Base-by-base conservation (phyloP, 768 basidiomycete species). In the Pilatotrama ljubarskyi region DNA sequence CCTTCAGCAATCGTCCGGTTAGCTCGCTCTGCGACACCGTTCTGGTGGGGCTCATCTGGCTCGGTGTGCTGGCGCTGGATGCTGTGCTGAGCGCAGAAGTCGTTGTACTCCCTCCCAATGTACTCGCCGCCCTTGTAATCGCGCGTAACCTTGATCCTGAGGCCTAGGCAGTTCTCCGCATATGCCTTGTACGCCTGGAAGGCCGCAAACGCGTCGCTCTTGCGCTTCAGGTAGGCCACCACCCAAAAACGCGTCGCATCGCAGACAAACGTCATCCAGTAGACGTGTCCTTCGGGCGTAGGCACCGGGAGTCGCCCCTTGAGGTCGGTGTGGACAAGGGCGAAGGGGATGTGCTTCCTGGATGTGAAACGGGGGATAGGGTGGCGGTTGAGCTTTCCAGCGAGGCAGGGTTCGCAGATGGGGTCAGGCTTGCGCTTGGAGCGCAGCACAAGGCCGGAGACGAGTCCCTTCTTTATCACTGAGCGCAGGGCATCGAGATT, bases 41-140 rank as follows among this genome's bases (percentile, higher is more conserved):
- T 68, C 54, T 66, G 63, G 29, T 67, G 59, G 10, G 59, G 63
- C 25, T 52, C 54, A 24, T 57, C 57, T 22, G 43, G 51, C 35
- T 51, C 63, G 14, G 66, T 68, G 51, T 61, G 65, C 49, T 64
- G 58, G 10, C 61, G 38, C 25, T 43, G 29, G 51, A 62, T 64
- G 41, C 71, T 65, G 42, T 66, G 52, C 40, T 64, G 54, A 14
- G 47, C 47, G 29, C 59, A 62, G 58, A 62, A 68, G 10, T 36
- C 54, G 11, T 44, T 40, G 44, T 66, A 60, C 47, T 57, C 62
- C 17, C 62, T 66, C 46, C 55, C 55, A 53, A 70, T 69, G 44
- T 68, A 71, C 58, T 71, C 69, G 6, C 70, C 70, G 35, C 70
- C 71, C 59, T 68, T 69, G 40, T 72, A 66, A 49, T 71, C 66